Evolutionary conservation across 805 yeast genomes (phyloP), one percentile per base, ranked within the genome.

Genomic region (Ogataea siamensis): DNA sequence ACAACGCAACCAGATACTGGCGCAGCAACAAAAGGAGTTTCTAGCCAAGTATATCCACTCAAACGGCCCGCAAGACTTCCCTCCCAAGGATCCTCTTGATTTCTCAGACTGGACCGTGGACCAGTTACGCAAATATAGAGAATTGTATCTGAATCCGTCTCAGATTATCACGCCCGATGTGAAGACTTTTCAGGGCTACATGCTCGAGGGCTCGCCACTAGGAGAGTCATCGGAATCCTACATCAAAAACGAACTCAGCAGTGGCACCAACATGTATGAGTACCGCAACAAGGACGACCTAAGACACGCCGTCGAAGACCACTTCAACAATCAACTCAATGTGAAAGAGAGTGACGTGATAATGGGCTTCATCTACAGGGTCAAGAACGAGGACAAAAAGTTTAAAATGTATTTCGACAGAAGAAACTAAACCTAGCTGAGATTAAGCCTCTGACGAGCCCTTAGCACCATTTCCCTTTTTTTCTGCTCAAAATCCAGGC

Each of bases 301-400:
- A 18, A 46, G 58, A 17, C 40, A 42, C 23, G 55, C 49, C 15
- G 63, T 58, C 7, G 63, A 60, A 33, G 57, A 72, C 39, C 97
- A 91, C 60, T 87, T 89, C 50, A 51, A 71, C 46, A 67, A 58
- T 23, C 60, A 55, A 35, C 43, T 67, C 17, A 71, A 74, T 9
- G 78, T 79, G 3, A 79, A 85, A 50, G 99, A 91, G 55, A 78
- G 82, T 41, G 98, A 91, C 51, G 78, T 84, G 21, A 79, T 91
- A 26, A 87, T 96, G 24, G 88, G 85, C 53, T 93, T 91, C 57
- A 69, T 93, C 39, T 93, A 91, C 64, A 81, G 85, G 52, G 88
- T 87, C 37, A 79, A 78, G 54, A 82, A 87, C 54, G 86, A 85
- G 51, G 58, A 58, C 34, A 57, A 61, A 32, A 55, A 55, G 34